A percentile compares a stretch with the other conserved stretches of the same genome.
Conservation (phyloP, 768 basidiomycete species). For the Hericium rajendrae region DNA sequence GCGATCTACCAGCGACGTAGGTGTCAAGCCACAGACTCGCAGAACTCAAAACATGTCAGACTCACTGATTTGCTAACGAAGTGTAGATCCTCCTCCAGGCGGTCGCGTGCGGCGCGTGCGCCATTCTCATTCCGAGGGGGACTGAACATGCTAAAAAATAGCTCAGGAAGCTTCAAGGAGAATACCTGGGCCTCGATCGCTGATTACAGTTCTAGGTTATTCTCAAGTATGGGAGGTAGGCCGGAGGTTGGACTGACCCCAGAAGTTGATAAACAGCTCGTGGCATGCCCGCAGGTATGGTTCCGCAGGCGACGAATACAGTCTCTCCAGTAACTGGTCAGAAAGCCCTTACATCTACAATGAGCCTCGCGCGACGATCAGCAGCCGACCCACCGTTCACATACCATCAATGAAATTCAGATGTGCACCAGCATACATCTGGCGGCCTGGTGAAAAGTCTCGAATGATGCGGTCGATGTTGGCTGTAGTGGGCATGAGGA, state of each 20-base stretch:
- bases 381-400: slow-evolving; percentile 16
- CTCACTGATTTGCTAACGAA: slow-evolving; percentile 64
- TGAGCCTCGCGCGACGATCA: neutral
- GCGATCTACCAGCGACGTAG: slow-evolving; percentile 44
- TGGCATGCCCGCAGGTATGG: slow-evolving; percentile 67
- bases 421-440: slow-evolving; percentile 77
- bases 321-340: slow-evolving; percentile 65
- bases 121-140: slow-evolving; percentile 68
- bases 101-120: slow-evolving; percentile 54
- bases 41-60: neutral
- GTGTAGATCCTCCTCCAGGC: slow-evolving; percentile 81
- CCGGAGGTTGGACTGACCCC: slow-evolving; percentile 47
- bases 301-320: slow-evolving; percentile 69
- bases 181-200: slow-evolving; percentile 84
- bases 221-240: neutral
- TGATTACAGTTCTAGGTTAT: slow-evolving; percentile 20
- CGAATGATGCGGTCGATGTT: slow-evolving; percentile 87
- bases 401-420: slow-evolving; percentile 89
- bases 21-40: neutral
- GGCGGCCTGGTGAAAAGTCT: slow-evolving; percentile 60
- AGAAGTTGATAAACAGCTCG: slow-evolving; percentile 89
- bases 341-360: slow-evolving; percentile 46
- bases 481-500: slow-evolving; percentile 90
- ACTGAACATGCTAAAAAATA: slow-evolving; percentile 86
- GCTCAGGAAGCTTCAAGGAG: slow-evolving; percentile 62